Conservation (phyloP, 768 basidiomycete species). For the Leucogyrophana mollusca region DNA sequence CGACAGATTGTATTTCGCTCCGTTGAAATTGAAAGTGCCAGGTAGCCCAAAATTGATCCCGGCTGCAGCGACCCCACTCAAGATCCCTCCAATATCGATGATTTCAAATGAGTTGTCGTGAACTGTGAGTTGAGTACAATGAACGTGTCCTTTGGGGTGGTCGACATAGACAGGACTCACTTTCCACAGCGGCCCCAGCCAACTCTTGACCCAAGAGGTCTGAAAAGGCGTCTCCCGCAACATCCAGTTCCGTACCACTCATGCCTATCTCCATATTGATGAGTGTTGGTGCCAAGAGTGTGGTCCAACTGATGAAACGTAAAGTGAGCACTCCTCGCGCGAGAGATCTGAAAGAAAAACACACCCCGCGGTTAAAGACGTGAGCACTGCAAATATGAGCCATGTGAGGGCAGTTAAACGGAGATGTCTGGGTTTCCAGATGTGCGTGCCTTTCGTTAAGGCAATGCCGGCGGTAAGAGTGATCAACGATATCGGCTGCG, state of each 20-base stretch:
- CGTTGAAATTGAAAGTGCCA: slow-evolving; percentile 15
- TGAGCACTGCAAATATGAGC: slow-evolving; percentile 8
- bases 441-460: slow-evolving; percentile 1
- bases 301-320: slow-evolving; percentile 10
- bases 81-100: slow-evolving; percentile 7
- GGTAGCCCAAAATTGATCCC: slow-evolving; percentile 4
- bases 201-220: background rate
- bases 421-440: background rate
- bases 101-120: slow-evolving; percentile 13
- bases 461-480: slow-evolving; percentile 10
- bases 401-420: slow-evolving; percentile 3
- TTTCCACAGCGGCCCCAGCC: no score
- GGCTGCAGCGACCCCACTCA: slow-evolving; percentile 16
- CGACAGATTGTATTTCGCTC: slow-evolving; percentile 15
- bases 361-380: slow-evolving; percentile 16
- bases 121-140: no score
- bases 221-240: slow-evolving; percentile 7
- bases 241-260: slow-evolving; percentile 8
- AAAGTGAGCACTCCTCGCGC: background rate
- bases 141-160: no score
- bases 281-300: slow-evolving; percentile 8
- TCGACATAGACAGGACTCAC: no score
- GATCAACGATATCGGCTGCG: slow-evolving; percentile 9
- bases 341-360: background rate
- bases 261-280: background rate